Base-by-base conservation (phyloP, 192 early-diverging fungal genomes). In the Gryganskiella cystojenkinii region DNA sequence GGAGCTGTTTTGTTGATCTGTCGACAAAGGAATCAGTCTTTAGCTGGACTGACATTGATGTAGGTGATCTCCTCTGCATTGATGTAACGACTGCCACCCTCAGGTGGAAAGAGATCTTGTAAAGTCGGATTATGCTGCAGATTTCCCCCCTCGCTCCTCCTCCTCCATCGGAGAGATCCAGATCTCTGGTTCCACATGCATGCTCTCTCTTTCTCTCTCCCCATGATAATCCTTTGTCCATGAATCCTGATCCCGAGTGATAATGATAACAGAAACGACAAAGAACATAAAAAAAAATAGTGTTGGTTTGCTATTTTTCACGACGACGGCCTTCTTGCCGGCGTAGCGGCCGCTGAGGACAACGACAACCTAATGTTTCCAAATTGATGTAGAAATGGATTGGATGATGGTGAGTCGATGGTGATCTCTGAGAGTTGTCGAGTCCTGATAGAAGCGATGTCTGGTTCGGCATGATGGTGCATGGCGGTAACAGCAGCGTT, bases 271-370 rank as follows among this genome's bases (percentile, higher is more conserved):
- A 67, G 22, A 44, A 44, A 28, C 61, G 13, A 55, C 20, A 59
- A 22, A 57, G 40, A 14, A 49, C 25, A 22, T 17, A 15, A 27
- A 33, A 27, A 45, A 64, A 24, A 59, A 27, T 63, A 57, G 44
- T 72, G 61, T 79, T 69, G 63, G 64, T 63, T 61, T 72, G 62
- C 60, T 72, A 67, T 68, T 93, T 87, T 96, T 96, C 82, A 99
- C 92, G 78, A 99, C 95, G 80, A 99, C 97, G 72, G 96, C 97
- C 92, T 99, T 99, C 92, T 97, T 98, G 80, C 98, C 98, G 84
- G 98, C 98, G 72, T 95, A 94, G 70, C 98, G 94, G 65, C 97
- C 98, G 82, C 97, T 95, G 70, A 99, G 93, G 84, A 99, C 85
- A 65, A 99, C 92, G 69, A 96, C 97, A 76, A 98, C 96, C 94